These are phyloP conservation scores for Leccinum subgranulosum DNA, from an alignment of 768 basidiomycete genomes.

Conservation along the genomic window DNA sequence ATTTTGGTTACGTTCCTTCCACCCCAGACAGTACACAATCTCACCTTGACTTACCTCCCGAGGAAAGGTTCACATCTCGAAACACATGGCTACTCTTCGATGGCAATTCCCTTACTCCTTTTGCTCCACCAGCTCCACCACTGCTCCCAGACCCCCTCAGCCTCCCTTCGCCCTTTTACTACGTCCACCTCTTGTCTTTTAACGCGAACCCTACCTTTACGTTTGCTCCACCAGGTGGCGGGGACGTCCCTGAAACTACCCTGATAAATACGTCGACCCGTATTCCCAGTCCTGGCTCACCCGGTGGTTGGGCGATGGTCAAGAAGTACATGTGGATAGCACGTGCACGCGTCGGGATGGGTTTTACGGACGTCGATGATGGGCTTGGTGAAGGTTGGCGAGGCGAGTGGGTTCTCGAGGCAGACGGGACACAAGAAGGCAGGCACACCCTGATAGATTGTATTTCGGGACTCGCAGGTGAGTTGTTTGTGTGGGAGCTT, in stretches of 20 bases:
- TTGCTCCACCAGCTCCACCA: constrained; percentile 49
- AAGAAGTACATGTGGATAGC: constrained; percentile 69
- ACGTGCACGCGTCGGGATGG: constrained; percentile 38
- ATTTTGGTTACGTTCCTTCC: constrained; percentile 72
- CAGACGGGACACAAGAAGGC: constrained; percentile 71
- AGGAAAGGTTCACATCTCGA: constrained; percentile 18
- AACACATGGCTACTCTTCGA: constrained; percentile 74
- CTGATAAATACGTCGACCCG: constrained; percentile 36
- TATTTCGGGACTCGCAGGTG: constrained; percentile 37
- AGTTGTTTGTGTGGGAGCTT: constrained; percentile 47
- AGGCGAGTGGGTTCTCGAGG: constrained; percentile 79
- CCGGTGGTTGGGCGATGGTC: constrained; percentile 55
- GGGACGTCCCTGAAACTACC: constrained; percentile 44
- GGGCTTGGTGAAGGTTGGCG: constrained; percentile 66
- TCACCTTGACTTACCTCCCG: constrained; percentile 17
- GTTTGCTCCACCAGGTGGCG: constrained; percentile 28
- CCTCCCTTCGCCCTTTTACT: constrained; percentile 77
- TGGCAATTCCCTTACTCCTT: constrained; percentile 59
- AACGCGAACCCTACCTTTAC: constrained; percentile 22
- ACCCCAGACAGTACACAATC: constrained; percentile 26
- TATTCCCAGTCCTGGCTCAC: constrained; percentile 60
- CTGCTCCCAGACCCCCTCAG: constrained; percentile 55
- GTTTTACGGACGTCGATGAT: constrained; percentile 33
- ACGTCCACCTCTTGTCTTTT: constrained; percentile 57
- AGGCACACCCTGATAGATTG: constrained; percentile 54